phyloP scores from a whole-genome alignment of 257 asterid genomes.

The Jaltomata sinuosa region DNA sequence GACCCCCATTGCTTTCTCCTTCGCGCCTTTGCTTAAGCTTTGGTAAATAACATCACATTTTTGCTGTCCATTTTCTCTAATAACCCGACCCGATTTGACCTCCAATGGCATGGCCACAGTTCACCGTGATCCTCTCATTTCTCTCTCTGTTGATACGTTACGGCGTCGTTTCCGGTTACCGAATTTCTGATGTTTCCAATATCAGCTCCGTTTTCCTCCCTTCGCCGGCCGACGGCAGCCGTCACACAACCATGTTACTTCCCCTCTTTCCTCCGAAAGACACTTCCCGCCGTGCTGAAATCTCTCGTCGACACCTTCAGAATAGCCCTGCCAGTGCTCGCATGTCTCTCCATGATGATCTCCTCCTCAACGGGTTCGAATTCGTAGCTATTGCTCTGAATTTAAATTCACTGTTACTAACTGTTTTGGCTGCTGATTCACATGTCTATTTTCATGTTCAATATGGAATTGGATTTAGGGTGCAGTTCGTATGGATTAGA shows the following conservation, averaged over 20 bases:
- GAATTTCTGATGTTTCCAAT: background rate
- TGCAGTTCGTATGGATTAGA: background rate
- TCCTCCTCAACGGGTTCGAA: constrained; percentile 50
- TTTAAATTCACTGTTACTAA: background rate
- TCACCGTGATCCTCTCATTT: background rate
- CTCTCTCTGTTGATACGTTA: background rate
- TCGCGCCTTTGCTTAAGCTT: background rate
- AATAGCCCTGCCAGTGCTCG: constrained; percentile 29
- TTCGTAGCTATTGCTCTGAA: background rate
- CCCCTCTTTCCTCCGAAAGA: constrained; percentile 8
- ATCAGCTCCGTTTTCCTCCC: background rate
- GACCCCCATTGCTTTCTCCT: background rate
- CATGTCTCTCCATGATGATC: constrained; percentile 69
- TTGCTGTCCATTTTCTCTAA: background rate
- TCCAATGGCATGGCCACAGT: background rate
- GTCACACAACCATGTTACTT: background rate
- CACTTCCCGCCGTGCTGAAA: constrained; percentile 2
- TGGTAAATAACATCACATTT: background rate
- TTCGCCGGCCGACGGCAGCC: background rate
- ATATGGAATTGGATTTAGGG: too few species aligned
- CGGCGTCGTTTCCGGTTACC: background rate
- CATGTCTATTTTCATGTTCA: background rate
- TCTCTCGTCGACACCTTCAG: constrained; percentile 34
- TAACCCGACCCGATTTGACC: background rate
- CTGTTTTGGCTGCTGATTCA: background rate